These are phyloP conservation scores for Penicillium sp. DNA, from an alignment of 2,329 filamentous ascomycete species.

Conservation along the genomic window DNA sequence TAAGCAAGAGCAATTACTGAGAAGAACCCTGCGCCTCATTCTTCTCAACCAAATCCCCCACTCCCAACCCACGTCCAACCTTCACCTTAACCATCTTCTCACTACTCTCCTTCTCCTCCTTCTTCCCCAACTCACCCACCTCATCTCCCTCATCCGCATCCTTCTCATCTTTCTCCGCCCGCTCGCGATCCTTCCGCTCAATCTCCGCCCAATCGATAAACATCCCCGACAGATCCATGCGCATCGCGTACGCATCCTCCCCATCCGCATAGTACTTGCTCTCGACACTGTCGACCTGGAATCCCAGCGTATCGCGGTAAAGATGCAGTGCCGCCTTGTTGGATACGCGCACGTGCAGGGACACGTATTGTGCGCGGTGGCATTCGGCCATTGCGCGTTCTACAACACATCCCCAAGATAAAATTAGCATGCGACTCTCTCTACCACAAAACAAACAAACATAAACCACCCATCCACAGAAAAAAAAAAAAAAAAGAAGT, in stretches of 20 bases:
- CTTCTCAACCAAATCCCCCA: slow-evolving; percentile 52
- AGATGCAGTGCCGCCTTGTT: slow-evolving; percentile 85
- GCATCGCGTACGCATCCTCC: slow-evolving; percentile 92
- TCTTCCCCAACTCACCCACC: slow-evolving; percentile 56
- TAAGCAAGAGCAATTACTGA: too few species aligned
- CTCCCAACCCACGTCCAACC: slow-evolving; percentile 69
- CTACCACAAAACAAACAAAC: too few species aligned
- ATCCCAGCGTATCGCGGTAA: slow-evolving; percentile 85
- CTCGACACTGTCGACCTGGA: slow-evolving; percentile 65
- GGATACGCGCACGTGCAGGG: slow-evolving; percentile 86
- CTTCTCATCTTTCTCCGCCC: too few species aligned
- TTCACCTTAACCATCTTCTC: slow-evolving; percentile 73
- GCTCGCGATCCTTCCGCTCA: slow-evolving; percentile 22
- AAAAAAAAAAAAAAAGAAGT: too few species aligned
- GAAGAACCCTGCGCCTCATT: slow-evolving; percentile 35
- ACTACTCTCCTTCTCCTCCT: too few species aligned
- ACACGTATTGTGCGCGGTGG: slow-evolving; percentile 84
- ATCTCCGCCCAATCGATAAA: slow-evolving; percentile 38
- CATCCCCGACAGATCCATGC: slow-evolving; percentile 60
- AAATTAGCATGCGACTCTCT: too few species aligned
- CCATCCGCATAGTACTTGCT: slow-evolving; percentile 71
- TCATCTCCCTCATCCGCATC: slow-evolving; percentile 58
- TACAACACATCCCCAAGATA: too few species aligned
- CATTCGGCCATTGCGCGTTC: slow-evolving; percentile 96
- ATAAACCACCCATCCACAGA: too few species aligned